Conservation (phyloP, 176 grass and related monocot genomes). For the Paspalum vaginatum region DNA sequence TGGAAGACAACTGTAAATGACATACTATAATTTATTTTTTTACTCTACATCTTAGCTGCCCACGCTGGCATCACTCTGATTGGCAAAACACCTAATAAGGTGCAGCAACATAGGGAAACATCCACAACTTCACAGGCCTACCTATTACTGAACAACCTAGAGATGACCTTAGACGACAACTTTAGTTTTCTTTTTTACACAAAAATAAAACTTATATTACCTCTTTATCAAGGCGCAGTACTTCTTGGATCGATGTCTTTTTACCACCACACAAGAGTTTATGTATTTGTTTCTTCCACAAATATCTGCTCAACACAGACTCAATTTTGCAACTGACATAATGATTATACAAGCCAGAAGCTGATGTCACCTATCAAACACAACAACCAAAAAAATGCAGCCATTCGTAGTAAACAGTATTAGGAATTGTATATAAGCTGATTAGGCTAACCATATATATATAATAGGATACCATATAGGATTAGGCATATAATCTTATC, state of each 20-base stretch:
- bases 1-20: neutral
- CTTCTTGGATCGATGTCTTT: conserved; percentile 63
- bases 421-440: too few species aligned
- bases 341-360: conserved; percentile 72
- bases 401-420: neutral
- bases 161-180: conserved; percentile 18
- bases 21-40: conserved; percentile 5
- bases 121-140: neutral
- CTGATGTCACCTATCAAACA: conserved; percentile 63
- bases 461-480: too few species aligned
- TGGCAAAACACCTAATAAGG: neutral
- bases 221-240: conserved; percentile 66
- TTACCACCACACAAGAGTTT: conserved; percentile 55
- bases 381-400: neutral
- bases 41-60: conserved; percentile 12
- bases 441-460: too few species aligned
- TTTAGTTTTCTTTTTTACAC: neutral
- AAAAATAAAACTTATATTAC: conserved; percentile 44
- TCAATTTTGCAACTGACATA: conserved; percentile 61
- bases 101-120: neutral
- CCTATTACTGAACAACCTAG: conserved; percentile 16
- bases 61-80: conserved; percentile 4
- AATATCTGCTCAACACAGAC: conserved; percentile 59
- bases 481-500: too few species aligned
- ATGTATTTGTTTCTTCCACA: conserved; percentile 75